These are phyloP conservation scores for Aspergillus taichungensis DNA, from an alignment of 495 filamentous ascomycete genomes.

Conservation along the genomic window DNA sequence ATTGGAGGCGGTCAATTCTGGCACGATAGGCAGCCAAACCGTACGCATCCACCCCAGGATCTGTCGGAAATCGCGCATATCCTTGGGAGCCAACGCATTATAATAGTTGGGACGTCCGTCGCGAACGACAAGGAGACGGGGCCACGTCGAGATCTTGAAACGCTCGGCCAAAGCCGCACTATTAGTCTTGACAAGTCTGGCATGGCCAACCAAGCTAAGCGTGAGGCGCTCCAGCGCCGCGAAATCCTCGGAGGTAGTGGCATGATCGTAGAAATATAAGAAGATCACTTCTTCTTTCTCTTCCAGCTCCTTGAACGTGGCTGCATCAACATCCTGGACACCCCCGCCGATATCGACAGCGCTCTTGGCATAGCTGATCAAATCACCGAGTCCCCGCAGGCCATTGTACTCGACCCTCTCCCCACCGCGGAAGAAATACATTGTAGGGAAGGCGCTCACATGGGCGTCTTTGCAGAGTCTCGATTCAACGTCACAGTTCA, in stretches of 20 bases:
- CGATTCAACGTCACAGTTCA: constrained; percentile 82
- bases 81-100: constrained; percentile 67
- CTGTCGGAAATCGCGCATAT: constrained; percentile 78
- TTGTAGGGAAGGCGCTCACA: constrained; percentile 72
- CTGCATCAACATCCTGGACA: constrained; percentile 69
- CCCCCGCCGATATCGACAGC: constrained; percentile 69
- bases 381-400: constrained; percentile 83
- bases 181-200: constrained; percentile 81
- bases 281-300: constrained; percentile 93
- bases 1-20: constrained; percentile 85
- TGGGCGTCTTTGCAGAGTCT: constrained; percentile 83
- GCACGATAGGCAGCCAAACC: constrained; percentile 96
- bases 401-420: constrained; percentile 91
- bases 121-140: constrained; percentile 77
- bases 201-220: constrained; percentile 80
- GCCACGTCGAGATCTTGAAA: constrained; percentile 95
- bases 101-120: constrained; percentile 87
- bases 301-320: constrained; percentile 73
- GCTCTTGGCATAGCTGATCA: constrained; percentile 78
- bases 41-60: constrained; percentile 89
- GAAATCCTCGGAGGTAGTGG: constrained; percentile 88
- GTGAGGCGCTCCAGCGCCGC: constrained; percentile 75
- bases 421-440: constrained; percentile 87
- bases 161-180: constrained; percentile 60
- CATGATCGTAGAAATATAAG: constrained; percentile 93